A percentile compares a stretch with the other conserved stretches of the same genome.
phyloP scores from a whole-genome alignment of 495 filamentous ascomycete species.

The Annulohypoxylon maeteangense region DNA sequence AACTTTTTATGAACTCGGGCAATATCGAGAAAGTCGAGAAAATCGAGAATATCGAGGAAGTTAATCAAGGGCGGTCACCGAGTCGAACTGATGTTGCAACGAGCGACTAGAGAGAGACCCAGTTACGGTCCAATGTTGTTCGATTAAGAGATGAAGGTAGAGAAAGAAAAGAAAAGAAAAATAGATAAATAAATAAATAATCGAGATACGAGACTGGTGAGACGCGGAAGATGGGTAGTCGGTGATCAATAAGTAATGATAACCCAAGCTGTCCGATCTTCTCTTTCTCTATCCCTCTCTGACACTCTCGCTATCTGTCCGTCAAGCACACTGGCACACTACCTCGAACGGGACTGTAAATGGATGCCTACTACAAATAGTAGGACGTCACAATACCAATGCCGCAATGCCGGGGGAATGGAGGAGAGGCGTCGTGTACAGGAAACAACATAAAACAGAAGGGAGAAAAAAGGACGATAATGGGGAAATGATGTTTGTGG shows the following conservation, averaged over 20 bases:
- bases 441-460: conserved; percentile 36
- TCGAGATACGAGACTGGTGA: conserved; percentile 5
- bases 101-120: conserved; percentile 43
- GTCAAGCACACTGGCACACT: conserved; percentile 1
- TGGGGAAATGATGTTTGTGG: conserved; percentile 40
- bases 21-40: not conserved
- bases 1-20: not conserved
- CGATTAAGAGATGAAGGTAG: conserved; percentile 33
- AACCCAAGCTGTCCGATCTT: conserved; percentile 12
- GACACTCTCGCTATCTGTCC: not conserved
- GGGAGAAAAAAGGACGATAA: conserved; percentile 21
- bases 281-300: not conserved
- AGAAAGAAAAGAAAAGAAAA: conserved; percentile 16
- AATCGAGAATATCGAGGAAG: not conserved
- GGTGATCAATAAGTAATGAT: not conserved
- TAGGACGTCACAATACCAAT: conserved; percentile 32
- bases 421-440: conserved; percentile 38
- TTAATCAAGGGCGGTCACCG: conserved; percentile 20
- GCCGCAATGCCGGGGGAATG: conserved; percentile 18
- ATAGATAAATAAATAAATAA: conserved; percentile 13
- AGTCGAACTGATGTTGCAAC: conserved; percentile 39
- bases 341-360: conserved; percentile 13
- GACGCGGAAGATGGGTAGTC: conserved; percentile 5
- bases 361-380: conserved; percentile 10
- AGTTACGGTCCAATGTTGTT: conserved; percentile 33